Base-by-base conservation (phyloP, 2,329 filamentous ascomycete genomes). In the Exophiala dermatitidis region DNA sequence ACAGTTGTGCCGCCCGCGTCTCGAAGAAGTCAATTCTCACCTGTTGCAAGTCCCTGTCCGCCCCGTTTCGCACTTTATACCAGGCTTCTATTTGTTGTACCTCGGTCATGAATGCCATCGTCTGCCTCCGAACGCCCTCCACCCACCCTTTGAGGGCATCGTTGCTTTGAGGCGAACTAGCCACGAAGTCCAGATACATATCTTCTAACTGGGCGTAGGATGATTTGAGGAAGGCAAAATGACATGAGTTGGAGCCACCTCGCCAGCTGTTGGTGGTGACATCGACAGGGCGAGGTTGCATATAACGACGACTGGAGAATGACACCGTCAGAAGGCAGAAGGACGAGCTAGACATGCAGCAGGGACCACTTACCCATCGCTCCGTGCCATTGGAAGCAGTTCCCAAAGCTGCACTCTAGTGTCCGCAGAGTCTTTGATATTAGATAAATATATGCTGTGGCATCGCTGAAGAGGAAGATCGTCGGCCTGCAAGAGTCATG, bases 1-100 rank as follows among this genome's bases (percentile, higher is more conserved):
- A 60, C 8, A 73, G 62, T 28, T 68, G 56, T 5, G 59, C 59
- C 1, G 71, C 71, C 52, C 68, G 67, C n/a, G 66, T 61, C 43
- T 63, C 58, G 57, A 71, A 74, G 33, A 44, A 57, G n/a, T 52
- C 46, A 29, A 42, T 46, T 28, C 54, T 52, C 19, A 31, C 28
- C 32, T 52, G 44, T 19, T 47, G 45, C n/a, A 48, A 29, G 32
- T 50, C 10, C 4, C 46, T 37, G 4, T 36, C 29, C 28, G 44
- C 36, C 7, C 40, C 28, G 7, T 19, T 42, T 5, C 50, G 43
- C 30, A 31, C 19, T 26, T 52, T 54, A 26, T 45, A 42, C 57
- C 57, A 59, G 5, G 46, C 31, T n/a, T 59, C 57, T 10, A 54
- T 42, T 4, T 48, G 36, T 10, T 28, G 32, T 12, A 40, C 54